phyloP scores from a whole-genome alignment of 805 yeast species.

The Pichia insulana region DNA sequence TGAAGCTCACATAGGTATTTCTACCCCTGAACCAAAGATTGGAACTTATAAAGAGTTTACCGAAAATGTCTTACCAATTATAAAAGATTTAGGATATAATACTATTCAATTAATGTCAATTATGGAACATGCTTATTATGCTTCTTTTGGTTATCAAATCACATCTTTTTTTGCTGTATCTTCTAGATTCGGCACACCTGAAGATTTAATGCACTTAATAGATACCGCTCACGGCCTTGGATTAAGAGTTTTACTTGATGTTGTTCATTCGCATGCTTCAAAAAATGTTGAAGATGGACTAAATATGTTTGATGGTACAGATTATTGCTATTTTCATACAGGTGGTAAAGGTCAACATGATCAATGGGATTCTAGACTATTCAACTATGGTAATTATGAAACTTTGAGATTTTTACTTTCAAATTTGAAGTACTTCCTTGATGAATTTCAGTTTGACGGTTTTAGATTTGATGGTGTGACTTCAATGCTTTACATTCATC shows the following conservation, averaged over 20 bases:
- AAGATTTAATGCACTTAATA: conserved; percentile 80
- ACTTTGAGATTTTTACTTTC: conserved; percentile 79
- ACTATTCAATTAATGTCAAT: conserved; percentile 94
- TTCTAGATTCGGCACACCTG: conserved; percentile 92
- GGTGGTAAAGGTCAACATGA: conserved; percentile 87
- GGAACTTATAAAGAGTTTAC: conserved; percentile 87
- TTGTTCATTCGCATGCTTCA: conserved; percentile 94
- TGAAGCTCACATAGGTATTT: conserved; percentile 94
- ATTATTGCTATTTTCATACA: conserved; percentile 82
- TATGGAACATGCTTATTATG: conserved; percentile 98
- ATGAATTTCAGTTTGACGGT: conserved; percentile 84
- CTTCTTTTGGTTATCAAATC: conserved; percentile 95
- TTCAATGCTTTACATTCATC: conserved; percentile 84
- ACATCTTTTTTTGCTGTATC: conserved; percentile 86
- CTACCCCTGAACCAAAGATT: conserved; percentile 79
- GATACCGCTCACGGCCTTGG: conserved; percentile 91
- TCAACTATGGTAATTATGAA: conserved; percentile 87
- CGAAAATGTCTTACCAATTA: conserved; percentile 68
- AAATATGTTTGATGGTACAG: conserved; percentile 90
- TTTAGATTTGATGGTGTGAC: conserved; percentile 97
- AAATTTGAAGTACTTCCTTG: conserved; percentile 75
- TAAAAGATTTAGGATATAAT: conserved; percentile 80
- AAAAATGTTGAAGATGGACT: conserved; percentile 91
- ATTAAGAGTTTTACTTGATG: conserved; percentile 76
- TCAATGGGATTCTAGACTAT: conserved; percentile 93